A percentile compares a stretch with the other conserved stretches of the same genome.
phyloP scores from a whole-genome alignment of 2,329 filamentous ascomycete genomes.

The Sclerotinia sclerotiorum region DNA sequence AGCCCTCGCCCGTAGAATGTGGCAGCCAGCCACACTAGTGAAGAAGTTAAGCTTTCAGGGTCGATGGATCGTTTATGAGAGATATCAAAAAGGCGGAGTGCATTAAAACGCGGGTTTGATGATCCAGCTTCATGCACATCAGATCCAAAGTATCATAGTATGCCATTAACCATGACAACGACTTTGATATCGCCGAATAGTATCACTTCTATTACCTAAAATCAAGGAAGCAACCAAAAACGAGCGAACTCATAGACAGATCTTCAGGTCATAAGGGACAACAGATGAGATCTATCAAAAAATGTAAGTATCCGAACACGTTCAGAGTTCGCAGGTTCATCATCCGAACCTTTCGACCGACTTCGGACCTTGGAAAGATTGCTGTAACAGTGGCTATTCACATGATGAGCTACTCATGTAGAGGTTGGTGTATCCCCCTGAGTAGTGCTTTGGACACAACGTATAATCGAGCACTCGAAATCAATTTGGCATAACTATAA shows the following conservation, averaged over 20 bases:
- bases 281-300: constrained; percentile 11
- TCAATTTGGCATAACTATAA: not conserved
- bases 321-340: not conserved
- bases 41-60: constrained; percentile 14
- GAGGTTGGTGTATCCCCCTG: not conserved
- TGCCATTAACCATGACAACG: not conserved
- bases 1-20: not conserved
- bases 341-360: constrained; percentile 12
- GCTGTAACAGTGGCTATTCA: constrained; percentile 13
- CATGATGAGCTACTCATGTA: constrained; percentile 15
- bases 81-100: constrained; percentile 7
- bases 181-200: constrained; percentile 13
- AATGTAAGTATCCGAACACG: constrained; percentile 6
- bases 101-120: constrained; percentile 14
- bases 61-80: not conserved
- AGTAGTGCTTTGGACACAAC: not conserved
- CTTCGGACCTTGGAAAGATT: constrained; percentile 5
- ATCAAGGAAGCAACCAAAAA: not conserved
- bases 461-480: not conserved
- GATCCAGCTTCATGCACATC: constrained; percentile 17
- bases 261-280: constrained; percentile 14
- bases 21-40: constrained; percentile 6
- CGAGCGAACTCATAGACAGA: not conserved
- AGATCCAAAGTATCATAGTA: constrained; percentile 13
- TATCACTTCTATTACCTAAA: constrained; percentile 16